Evolutionary conservation across 345 rosid species (phyloP).

Genomic region (Murraya paniculata): DNA sequence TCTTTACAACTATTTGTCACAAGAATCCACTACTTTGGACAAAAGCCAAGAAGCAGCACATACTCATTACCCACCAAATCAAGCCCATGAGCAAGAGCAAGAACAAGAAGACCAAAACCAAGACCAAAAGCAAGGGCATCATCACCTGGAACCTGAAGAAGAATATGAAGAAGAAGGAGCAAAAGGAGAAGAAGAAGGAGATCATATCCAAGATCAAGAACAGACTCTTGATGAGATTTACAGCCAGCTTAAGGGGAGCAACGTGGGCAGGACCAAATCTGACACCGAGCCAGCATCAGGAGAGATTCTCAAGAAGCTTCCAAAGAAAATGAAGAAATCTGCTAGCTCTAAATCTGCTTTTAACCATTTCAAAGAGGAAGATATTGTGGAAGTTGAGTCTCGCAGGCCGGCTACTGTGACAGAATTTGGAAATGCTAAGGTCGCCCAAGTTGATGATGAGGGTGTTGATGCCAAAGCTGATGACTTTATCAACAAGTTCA

Average conservation of each 20-base stretch:
- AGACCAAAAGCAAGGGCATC: not conserved
- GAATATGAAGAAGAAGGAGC: not conserved
- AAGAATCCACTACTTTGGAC: conserved; percentile 28
- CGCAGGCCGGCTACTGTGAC: conserved; percentile 60
- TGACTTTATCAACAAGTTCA: conserved; percentile 70
- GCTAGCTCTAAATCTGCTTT: conserved; percentile 68
- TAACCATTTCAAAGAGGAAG: conserved; percentile 51
- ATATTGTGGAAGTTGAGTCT: conserved; percentile 49
- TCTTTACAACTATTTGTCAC: conserved; percentile 51
- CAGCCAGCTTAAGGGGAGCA: conserved; percentile 37
- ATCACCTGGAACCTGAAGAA: not conserved
- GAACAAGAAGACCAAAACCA: too few species aligned
- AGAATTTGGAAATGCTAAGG: conserved; percentile 31
- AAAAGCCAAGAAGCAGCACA: conserved; percentile 5
- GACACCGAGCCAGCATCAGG: conserved; percentile 66
- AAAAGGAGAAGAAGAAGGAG: conserved; percentile 7
- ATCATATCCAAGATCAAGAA: conserved; percentile 28
- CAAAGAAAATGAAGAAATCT: conserved; percentile 80
- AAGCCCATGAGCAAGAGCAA: conserved; percentile 4
- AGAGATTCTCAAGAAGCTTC: conserved; percentile 44
- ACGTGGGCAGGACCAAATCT: conserved; percentile 48
- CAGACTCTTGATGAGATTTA: conserved; percentile 54
- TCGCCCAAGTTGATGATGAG: conserved; percentile 41
- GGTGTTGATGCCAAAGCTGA: conserved; percentile 85
- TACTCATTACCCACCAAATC: conserved; percentile 13